Conservation (phyloP, 2,329 filamentous ascomycete species). For the Bipolaris bicolor region DNA sequence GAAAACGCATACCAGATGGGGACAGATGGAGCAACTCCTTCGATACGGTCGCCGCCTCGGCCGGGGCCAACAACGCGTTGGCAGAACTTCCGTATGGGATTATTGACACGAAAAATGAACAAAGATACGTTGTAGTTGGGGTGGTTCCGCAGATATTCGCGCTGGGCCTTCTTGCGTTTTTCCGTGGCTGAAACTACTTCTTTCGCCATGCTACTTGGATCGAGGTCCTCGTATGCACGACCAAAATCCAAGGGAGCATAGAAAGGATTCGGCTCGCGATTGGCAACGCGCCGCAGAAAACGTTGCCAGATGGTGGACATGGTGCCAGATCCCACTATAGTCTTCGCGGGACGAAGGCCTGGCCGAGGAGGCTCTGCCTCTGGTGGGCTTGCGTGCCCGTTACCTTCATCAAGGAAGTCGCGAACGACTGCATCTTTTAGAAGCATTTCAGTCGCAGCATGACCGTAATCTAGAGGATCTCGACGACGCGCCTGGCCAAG, state of each 20-base stretch:
- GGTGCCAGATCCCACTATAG: constrained; percentile 62
- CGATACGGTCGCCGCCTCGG: constrained; percentile 81
- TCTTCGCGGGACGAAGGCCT: constrained; percentile 47
- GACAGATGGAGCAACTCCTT: constrained; percentile 88
- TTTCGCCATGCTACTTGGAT: constrained; percentile 85
- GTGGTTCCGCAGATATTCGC: constrained; percentile 85
- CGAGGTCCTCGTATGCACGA: constrained; percentile 75
- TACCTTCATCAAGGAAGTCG: constrained; percentile 85
- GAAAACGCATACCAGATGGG: constrained; percentile 93
- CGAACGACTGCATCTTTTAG: constrained; percentile 94
- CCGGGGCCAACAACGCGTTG: constrained; percentile 91
- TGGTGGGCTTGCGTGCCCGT: constrained; percentile 42
- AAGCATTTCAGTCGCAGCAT: constrained; percentile 92
- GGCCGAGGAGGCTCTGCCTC: constrained; percentile 40
- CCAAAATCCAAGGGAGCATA: constrained; percentile 80
- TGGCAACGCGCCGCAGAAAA: constrained; percentile 61
- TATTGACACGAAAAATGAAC: constrained; percentile 81
- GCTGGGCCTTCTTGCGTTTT: constrained; percentile 82
- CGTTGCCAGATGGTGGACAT: constrained; percentile 68
- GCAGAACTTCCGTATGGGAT: constrained; percentile 80
- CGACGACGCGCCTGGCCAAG: constrained; percentile 67
- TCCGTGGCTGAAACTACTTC: constrained; percentile 86
- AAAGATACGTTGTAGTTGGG: constrained; percentile 92
- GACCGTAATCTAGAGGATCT: constrained; percentile 90
- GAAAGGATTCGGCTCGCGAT: constrained; percentile 89